Conservation (phyloP, 768 basidiomycete genomes). For the Panaeolus cyanescens region DNA sequence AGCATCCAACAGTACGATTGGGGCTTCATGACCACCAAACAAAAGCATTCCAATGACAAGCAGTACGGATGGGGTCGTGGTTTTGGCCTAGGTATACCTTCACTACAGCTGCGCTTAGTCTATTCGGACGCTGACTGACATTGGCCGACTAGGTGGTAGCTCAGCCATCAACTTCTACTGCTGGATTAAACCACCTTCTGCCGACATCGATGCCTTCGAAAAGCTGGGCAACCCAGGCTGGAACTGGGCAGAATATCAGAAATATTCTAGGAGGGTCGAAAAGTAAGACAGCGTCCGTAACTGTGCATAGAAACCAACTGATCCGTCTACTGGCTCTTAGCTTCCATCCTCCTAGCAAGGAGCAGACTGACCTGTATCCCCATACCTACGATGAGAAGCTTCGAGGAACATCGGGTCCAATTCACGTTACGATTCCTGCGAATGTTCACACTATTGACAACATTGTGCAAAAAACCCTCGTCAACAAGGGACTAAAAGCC, state of each 20-base stretch:
- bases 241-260: slow-evolving; percentile 48
- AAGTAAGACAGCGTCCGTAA: slow-evolving; percentile 28
- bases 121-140: not conserved
- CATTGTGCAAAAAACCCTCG: slow-evolving; percentile 23
- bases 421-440: slow-evolving; percentile 28
- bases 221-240: slow-evolving; percentile 56
- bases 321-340: slow-evolving; percentile 13
- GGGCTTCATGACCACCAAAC: slow-evolving; percentile 32
- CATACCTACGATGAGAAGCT: slow-evolving; percentile 23
- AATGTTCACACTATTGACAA: slow-evolving; percentile 26
- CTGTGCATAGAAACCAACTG: not conserved
- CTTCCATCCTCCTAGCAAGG: slow-evolving; percentile 26
- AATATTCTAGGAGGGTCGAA: slow-evolving; percentile 38
- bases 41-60: slow-evolving; percentile 25
- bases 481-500: slow-evolving; percentile 23
- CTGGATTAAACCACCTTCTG: slow-evolving; percentile 31
- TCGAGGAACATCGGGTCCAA: slow-evolving; percentile 28
- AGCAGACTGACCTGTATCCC: slow-evolving; percentile 26
- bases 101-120: not conserved
- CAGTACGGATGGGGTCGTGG: slow-evolving; percentile 30
- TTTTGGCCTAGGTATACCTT: slow-evolving; percentile 29
- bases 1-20: slow-evolving; percentile 33
- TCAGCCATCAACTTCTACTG: slow-evolving; percentile 45
- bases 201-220: slow-evolving; percentile 38
- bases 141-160: slow-evolving; percentile 37